Base-by-base conservation (phyloP, 2,329 filamentous ascomycete genomes). In the Ophiocordyceps camponoti-floridani region DNA sequence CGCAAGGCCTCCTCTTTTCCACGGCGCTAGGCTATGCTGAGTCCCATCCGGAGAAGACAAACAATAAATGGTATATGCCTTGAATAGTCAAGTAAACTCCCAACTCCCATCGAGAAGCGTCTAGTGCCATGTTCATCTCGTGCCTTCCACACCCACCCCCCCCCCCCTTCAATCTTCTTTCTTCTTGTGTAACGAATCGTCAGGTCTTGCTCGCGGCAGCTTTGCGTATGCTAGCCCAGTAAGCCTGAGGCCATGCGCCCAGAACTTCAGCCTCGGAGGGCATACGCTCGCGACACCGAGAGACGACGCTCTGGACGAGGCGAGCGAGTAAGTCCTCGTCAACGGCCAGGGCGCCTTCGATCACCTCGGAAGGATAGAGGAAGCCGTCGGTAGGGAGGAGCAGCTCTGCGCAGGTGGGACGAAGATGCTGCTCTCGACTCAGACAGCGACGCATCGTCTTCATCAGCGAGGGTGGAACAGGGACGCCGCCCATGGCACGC, bases 391-490 rank as follows among this genome's bases (percentile, higher is more conserved):
- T 64, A 12, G 70, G 64, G 33, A 69, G 61, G 1, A 84, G 62
- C 16, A 84, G 63, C 53, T 82, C 73, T 19, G 70, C 71, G 52
- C 76, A 79, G 0, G 78, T 79, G 3, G 78, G 78, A 1, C 79
- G 68, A 55, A 74, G 64, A 51, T 74, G 68, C 51, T 73, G 72
- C 50, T 83, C 75, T 44, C 79, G 70, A 53, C 68, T 69, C 9
- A 84, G 65, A 53, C 79, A 83, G 14, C 71, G 68, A 53, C 66
- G 72, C 67, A 84, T 68, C 0, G 78, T 82, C 28, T 70, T 63
- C 31, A 82, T 59, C 12, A 82, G 62, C 11, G 70, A 72, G 0
- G 66, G 62, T 0, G 79, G 78, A 1, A 84, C 75, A 0, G 66
- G 63, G 1, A 70, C 66, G 44, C 69, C 79, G 40, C 84, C 84